Evolutionary conservation across 2,329 filamentous ascomycete species (phyloP).

Genomic region (Venturia asperata): DNA sequence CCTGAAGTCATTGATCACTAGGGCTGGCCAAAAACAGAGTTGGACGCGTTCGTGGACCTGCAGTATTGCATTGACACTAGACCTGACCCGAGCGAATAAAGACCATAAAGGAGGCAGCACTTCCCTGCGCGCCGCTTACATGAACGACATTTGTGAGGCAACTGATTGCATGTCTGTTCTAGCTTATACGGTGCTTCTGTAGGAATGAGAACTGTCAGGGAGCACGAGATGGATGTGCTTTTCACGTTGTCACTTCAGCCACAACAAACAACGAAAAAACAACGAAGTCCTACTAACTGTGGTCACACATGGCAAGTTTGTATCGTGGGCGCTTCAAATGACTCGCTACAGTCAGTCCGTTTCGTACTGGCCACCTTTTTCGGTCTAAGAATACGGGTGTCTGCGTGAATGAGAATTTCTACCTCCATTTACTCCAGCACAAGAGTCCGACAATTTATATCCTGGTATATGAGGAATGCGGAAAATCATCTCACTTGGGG

Average conservation of each 20-base stretch:
- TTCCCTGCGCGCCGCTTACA: background rate
- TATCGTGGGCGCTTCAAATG: background rate
- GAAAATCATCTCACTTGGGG: too few species aligned
- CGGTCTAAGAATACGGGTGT: background rate
- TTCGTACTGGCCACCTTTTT: background rate
- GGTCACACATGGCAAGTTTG: background rate
- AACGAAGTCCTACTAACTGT: background rate
- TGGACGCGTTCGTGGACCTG: background rate
- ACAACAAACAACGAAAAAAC: background rate
- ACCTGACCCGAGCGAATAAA: background rate
- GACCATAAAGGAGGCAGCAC: background rate
- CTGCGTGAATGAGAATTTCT: too few species aligned
- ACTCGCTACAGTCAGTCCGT: background rate
- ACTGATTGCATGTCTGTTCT: background rate
- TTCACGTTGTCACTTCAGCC: background rate
- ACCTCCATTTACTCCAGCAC: too few species aligned
- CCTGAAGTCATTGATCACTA: background rate
- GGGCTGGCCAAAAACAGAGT: background rate
- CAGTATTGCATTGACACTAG: background rate
- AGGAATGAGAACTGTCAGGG: background rate
- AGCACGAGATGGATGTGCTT: background rate
- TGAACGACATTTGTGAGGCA: background rate
- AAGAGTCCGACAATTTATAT: too few species aligned
- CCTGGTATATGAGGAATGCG: too few species aligned
- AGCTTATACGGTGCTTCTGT: background rate